Conservation (phyloP, 805 yeast genomes). For the Candida qinlingensis region DNA sequence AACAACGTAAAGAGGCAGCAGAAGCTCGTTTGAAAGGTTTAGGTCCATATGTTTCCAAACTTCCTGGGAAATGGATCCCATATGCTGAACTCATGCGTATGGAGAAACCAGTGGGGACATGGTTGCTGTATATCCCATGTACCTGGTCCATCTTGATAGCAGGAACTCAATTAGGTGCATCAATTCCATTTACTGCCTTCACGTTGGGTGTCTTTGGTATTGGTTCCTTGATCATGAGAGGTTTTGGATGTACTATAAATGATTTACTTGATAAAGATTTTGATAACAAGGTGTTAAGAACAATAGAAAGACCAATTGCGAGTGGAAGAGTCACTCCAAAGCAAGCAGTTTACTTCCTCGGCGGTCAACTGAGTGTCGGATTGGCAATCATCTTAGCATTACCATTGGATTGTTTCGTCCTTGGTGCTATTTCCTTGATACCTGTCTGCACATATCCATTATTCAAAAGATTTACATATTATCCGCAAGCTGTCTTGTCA, state of each 20-base stretch:
- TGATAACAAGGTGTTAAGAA: slow-evolving; percentile 82
- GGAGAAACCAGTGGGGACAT: slow-evolving; percentile 95
- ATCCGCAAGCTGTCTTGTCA: slow-evolving; percentile 83
- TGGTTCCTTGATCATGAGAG: slow-evolving; percentile 91
- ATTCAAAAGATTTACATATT: slow-evolving; percentile 91
- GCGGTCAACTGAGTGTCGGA: slow-evolving; percentile 71
- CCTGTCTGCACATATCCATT: slow-evolving; percentile 85
- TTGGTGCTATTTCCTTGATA: slow-evolving; percentile 78
- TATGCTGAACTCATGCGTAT: slow-evolving; percentile 88
- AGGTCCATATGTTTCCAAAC: slow-evolving; percentile 46
- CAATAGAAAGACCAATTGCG: slow-evolving; percentile 89
- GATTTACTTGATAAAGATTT: slow-evolving; percentile 81
- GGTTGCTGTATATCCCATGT: slow-evolving; percentile 76
- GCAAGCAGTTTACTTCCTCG: slow-evolving; percentile 67
- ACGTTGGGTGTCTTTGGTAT: slow-evolving; percentile 69
- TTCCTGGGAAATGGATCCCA: slow-evolving; percentile 77
- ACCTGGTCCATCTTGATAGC: slow-evolving; percentile 94
- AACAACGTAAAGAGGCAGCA: slow-evolving; percentile 30
- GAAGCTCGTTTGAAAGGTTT: slow-evolving; percentile 35
- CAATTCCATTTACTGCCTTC: slow-evolving; percentile 53
- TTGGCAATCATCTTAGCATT: slow-evolving; percentile 62
- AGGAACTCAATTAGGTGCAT: slow-evolving; percentile 66
- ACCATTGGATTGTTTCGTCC: slow-evolving; percentile 74
- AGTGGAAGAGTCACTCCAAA: slow-evolving; percentile 69
- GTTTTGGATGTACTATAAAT: slow-evolving; percentile 96